Conservation (phyloP, 768 basidiomycete genomes). For the Mycena chlorophos region DNA sequence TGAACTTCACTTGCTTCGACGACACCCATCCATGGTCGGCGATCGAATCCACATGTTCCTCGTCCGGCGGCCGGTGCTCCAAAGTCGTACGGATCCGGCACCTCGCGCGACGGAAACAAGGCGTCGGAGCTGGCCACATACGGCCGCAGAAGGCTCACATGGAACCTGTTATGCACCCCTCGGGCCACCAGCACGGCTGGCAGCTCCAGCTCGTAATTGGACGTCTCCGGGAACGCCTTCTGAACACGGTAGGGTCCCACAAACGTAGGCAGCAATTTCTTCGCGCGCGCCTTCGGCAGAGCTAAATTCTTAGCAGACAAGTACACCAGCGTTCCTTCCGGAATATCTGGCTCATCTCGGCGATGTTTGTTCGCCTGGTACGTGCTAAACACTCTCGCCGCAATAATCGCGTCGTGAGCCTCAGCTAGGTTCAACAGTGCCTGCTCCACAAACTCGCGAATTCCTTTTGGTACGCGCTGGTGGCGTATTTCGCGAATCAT, state of each 20-base stretch:
- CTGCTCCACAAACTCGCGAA: constrained; percentile 27
- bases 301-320: constrained; percentile 38
- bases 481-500: constrained; percentile 17
- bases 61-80: constrained; percentile 30
- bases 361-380: constrained; percentile 30
- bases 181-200: constrained; percentile 25
- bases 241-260: constrained; percentile 40
- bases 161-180: constrained; percentile 37
- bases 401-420: constrained; percentile 42
- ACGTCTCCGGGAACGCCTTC: constrained; percentile 20
- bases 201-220: constrained; percentile 32
- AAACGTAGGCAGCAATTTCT: constrained; percentile 38
- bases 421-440: constrained; percentile 26
- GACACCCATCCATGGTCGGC: constrained; percentile 25
- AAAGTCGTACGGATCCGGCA: constrained; percentile 38
- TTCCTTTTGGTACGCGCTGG: constrained; percentile 17
- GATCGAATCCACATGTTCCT: constrained; percentile 41
- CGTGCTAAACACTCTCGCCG: constrained; percentile 29
- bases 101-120: constrained; percentile 34
- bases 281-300: constrained; percentile 33
- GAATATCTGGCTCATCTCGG: constrained; percentile 14
- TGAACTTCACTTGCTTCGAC: constrained; percentile 23
- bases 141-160: constrained; percentile 32
- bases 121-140: constrained; percentile 31
- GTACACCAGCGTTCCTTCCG: constrained; percentile 32